Evolutionary conservation across 768 basidiomycete genomes (phyloP).

Genomic region (Termitomyces sp.): DNA sequence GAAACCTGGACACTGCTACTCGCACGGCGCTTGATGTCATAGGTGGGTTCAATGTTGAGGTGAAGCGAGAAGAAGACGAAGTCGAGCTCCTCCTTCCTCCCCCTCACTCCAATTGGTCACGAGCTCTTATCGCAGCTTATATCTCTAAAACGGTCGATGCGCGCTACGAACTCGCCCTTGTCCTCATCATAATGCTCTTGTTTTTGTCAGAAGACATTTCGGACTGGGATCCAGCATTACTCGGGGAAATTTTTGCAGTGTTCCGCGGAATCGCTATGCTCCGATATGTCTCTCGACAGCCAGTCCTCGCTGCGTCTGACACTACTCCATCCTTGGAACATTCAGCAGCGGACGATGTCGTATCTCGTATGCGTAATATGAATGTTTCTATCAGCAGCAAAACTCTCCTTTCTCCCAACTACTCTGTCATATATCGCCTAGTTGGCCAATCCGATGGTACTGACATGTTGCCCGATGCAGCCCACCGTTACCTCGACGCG

Average conservation of each 20-base stretch:
- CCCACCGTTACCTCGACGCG: slow-evolving; percentile 66
- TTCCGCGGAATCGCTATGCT: slow-evolving; percentile 76
- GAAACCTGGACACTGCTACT: slow-evolving; percentile 51
- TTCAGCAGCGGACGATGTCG: slow-evolving; percentile 50
- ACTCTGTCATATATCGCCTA: slow-evolving; percentile 61
- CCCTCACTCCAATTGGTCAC: slow-evolving; percentile 56
- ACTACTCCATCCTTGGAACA: slow-evolving; percentile 11
- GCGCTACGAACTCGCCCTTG: slow-evolving; percentile 70
- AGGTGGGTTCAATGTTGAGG: slow-evolving; percentile 62
- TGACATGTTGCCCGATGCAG: slow-evolving; percentile 48
- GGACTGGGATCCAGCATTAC: slow-evolving; percentile 57
- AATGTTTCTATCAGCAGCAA: slow-evolving; percentile 53
- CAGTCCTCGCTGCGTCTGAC: slow-evolving; percentile 32
- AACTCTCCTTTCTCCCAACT: slow-evolving; percentile 43
- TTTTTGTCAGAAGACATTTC: slow-evolving; percentile 63
- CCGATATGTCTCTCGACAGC: slow-evolving; percentile 54
- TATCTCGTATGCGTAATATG: slow-evolving; percentile 67
- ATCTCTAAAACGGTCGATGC: slow-evolving; percentile 58
- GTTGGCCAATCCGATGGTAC: slow-evolving; percentile 46
- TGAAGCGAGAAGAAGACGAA: slow-evolving; percentile 77
- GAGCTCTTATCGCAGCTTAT: slow-evolving; percentile 60
- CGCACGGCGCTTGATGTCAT: slow-evolving; percentile 63
- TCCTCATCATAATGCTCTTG: slow-evolving; percentile 62
- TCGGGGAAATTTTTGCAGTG: slow-evolving; percentile 74
- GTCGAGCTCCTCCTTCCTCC: slow-evolving; percentile 49